These are phyloP conservation scores for Colletotrichum truncatum DNA, from an alignment of 2,329 filamentous ascomycete genomes.

Conservation along the genomic window DNA sequence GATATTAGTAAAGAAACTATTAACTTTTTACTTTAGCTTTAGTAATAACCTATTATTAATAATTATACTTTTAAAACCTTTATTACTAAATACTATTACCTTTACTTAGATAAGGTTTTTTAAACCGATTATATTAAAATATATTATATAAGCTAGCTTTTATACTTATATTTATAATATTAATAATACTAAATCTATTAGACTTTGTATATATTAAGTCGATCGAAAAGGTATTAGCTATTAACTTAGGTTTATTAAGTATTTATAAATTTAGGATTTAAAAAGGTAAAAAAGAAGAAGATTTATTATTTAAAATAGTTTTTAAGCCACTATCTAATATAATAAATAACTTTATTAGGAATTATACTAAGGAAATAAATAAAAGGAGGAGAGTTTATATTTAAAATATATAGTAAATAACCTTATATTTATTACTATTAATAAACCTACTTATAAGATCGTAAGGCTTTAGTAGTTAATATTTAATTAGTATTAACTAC, in stretches of 20 bases:
- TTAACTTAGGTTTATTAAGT: background rate
- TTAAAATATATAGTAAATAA: too few species aligned
- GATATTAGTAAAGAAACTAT: background rate
- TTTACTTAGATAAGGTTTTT: background rate
- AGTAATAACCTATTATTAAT: constrained; percentile 25
- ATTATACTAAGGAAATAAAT: too few species aligned
- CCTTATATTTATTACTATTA: too few species aligned
- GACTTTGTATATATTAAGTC: constrained; percentile 14
- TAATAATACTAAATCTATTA: constrained; percentile 13
- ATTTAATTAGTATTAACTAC: too few species aligned
- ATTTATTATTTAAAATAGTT: background rate
- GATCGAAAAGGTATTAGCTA: constrained; percentile 10
- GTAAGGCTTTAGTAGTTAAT: too few species aligned
- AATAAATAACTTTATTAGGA: background rate
- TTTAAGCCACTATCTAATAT: background rate
- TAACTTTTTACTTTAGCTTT: constrained; percentile 19
- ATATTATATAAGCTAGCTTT: constrained; percentile 16
- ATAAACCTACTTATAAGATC: too few species aligned
- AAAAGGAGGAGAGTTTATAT: too few species aligned
- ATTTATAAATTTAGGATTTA: too few species aligned
- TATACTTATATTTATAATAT: constrained; percentile 14
- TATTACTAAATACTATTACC: constrained; percentile 14
- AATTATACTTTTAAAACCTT: constrained; percentile 29
- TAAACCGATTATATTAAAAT: constrained; percentile 26
- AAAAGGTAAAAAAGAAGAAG: too few species aligned